A percentile compares a stretch with the other conserved stretches of the same genome.
phyloP scores from a whole-genome alignment of 306 rosid genomes.

The Acacia confusa region DNA sequence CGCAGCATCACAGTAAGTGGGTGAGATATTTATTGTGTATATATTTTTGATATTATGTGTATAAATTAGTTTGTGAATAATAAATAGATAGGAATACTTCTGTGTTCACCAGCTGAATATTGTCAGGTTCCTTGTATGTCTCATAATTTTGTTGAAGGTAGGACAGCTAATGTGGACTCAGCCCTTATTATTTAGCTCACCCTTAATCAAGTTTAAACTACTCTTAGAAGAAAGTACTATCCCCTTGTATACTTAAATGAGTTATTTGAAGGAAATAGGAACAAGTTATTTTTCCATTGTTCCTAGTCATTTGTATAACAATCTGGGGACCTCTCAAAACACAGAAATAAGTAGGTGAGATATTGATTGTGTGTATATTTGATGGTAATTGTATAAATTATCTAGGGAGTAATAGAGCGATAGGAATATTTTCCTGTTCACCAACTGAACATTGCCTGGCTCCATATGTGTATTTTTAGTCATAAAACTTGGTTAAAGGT shows the following conservation, averaged over 20 bases:
- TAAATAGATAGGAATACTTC: too few relatives aligned
- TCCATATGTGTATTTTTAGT: not conserved
- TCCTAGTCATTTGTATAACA: not conserved
- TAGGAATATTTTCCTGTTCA: not conserved
- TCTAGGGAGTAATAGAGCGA: not conserved
- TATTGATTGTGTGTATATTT: not conserved
- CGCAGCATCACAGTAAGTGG: too few relatives aligned
- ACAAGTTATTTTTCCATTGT: not conserved
- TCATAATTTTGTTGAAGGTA: not conserved
- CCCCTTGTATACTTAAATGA: not conserved
- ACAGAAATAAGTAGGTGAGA: not conserved
- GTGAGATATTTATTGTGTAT: too few relatives aligned
- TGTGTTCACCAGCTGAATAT: too few relatives aligned
- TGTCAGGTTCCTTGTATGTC: not conserved
- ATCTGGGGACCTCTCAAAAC: not conserved
- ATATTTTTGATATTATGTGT: too few relatives aligned
- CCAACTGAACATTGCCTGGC: not conserved
- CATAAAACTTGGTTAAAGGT: not conserved
- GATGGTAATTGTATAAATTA: not conserved
- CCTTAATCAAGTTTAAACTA: too few relatives aligned
- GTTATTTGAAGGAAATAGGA: conserved; percentile 22
- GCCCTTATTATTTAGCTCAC: too few relatives aligned
- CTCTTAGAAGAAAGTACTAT: too few relatives aligned
- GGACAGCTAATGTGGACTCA: not conserved
- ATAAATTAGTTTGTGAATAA: too few relatives aligned